Conservation (phyloP, 2,329 filamentous ascomycete species). For the Onygenales sp. region DNA sequence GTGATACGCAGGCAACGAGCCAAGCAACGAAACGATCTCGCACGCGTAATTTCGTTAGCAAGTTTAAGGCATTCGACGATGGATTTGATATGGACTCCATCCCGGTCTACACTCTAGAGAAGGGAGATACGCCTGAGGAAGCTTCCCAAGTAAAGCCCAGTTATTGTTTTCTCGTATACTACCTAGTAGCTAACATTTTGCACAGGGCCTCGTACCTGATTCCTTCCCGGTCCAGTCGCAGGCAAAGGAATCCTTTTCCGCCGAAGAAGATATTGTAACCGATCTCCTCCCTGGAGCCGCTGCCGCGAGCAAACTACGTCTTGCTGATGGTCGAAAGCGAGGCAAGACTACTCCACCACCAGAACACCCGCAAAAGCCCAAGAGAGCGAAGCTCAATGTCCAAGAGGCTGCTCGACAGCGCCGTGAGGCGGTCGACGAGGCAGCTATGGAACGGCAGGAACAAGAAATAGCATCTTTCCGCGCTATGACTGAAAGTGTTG, state of each 20-base stretch:
- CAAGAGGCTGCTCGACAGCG: slow-evolving; percentile 52
- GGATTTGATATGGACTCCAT: slow-evolving; percentile 40
- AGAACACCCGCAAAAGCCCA: slow-evolving; percentile 32
- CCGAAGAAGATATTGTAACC: slow-evolving; percentile 53
- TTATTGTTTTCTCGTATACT: background rate
- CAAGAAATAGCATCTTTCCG: slow-evolving; percentile 58
- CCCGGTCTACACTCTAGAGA: slow-evolving; percentile 24
- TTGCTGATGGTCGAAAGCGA: slow-evolving; percentile 47
- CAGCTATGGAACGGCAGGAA: slow-evolving; percentile 46
- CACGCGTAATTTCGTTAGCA: slow-evolving; percentile 25
- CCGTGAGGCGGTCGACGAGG: slow-evolving; percentile 44
- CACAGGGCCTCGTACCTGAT: slow-evolving; percentile 4
- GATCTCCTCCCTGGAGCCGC: slow-evolving; percentile 66
- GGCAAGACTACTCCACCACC: slow-evolving; percentile 13
- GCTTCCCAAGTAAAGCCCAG: slow-evolving; percentile 7
- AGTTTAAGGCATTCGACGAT: slow-evolving; percentile 67
- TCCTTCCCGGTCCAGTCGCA: slow-evolving; percentile 16
- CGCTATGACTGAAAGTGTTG: slow-evolving; percentile 51
- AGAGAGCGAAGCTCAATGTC: slow-evolving; percentile 57
- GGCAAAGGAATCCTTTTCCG: slow-evolving; percentile 20
- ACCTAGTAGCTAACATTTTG: background rate
- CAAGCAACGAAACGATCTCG: slow-evolving; percentile 16
- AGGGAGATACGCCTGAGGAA: slow-evolving; percentile 10
- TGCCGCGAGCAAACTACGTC: slow-evolving; percentile 66
- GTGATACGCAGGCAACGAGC: slow-evolving; percentile 12